Conservation (phyloP, 169 alveolate genomes). For the Plasmodium coatneyi region DNA sequence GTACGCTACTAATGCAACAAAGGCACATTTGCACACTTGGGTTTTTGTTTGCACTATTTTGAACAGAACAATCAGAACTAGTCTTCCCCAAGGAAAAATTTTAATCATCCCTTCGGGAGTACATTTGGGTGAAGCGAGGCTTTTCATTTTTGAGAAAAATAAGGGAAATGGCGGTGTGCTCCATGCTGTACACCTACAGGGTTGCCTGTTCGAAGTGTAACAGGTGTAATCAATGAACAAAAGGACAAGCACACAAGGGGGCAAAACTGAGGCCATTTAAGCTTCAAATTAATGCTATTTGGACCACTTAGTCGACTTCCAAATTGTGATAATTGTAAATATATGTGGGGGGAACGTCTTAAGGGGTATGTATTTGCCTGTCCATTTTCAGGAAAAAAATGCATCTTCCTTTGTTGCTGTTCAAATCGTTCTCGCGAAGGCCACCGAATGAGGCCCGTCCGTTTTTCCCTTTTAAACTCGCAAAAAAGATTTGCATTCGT, state of each 20-base stretch:
- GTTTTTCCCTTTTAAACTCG: background rate
- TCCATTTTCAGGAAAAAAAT: background rate
- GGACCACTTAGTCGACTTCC: background rate
- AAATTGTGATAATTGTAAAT: background rate
- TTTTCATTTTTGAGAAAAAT: background rate
- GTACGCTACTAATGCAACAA: background rate
- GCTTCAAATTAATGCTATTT: background rate
- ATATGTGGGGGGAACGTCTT: background rate
- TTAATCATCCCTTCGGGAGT: background rate
- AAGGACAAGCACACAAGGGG: background rate
- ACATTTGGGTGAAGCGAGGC: background rate
- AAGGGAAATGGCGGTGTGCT: background rate
- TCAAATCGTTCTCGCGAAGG: background rate
- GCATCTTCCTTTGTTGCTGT: background rate
- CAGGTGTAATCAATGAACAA: background rate
- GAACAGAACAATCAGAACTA: background rate
- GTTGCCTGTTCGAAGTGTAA: background rate
- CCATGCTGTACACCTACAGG: background rate
- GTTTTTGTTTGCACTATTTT: background rate
- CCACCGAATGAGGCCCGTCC: background rate
- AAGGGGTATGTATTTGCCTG: background rate
- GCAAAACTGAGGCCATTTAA: background rate
- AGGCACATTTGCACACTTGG: constrained; percentile 17
- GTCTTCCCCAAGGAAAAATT: background rate
- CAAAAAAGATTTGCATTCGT: background rate